Evolutionary conservation across 2,329 filamentous ascomycete species (phyloP), one percentile per base, ranked within the genome.

Genomic region (Pyricularia grisea): DNA sequence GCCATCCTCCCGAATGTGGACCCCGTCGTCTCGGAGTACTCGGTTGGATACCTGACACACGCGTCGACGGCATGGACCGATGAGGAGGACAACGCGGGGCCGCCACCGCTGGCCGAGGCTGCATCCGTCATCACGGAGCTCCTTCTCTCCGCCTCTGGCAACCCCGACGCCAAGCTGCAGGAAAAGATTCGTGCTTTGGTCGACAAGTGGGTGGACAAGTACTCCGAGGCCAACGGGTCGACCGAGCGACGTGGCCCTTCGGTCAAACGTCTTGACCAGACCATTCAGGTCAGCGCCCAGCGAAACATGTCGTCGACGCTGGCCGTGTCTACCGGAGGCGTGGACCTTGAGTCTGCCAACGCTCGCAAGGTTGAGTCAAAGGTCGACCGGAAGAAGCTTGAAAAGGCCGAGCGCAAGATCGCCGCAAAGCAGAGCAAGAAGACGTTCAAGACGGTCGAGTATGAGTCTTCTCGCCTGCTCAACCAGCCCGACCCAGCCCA

Each of bases 381-480:
- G 78, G 95, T 99, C 71, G 95, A 99, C 81, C 90, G 90, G 77
- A 99, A 98, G 90, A 99, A 99, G 85, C 89, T 99, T 25, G 95
- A 99, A 80, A 99, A 99, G 83, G 95, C 95, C 1, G 95, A 99
- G 81, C 87, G 92, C 73, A 99, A 99, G 84, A 95, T 99, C 77
- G 92, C 93, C 66, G 94, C 94, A 75, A 99, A 99, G 84, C 95
- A 98, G 83, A 95, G 93, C 82, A 97, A 97, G 85, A 99, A 99
- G 84, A 88, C 90, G 50, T 97, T 95, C 90, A 98, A 98, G 86
- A 97, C 91, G 69, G 95, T 99, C 74, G 92, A 97, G 80, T 99
- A 99, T 79, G 95, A 99, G 81, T 92, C 95, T 0, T 98, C 95
- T 14, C 90, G 89, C 73, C 84, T 99, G 73, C 88, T 99, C 73